Base-by-base conservation (phyloP, 2,329 filamentous ascomycete species). In the Zalaria obscura region DNA sequence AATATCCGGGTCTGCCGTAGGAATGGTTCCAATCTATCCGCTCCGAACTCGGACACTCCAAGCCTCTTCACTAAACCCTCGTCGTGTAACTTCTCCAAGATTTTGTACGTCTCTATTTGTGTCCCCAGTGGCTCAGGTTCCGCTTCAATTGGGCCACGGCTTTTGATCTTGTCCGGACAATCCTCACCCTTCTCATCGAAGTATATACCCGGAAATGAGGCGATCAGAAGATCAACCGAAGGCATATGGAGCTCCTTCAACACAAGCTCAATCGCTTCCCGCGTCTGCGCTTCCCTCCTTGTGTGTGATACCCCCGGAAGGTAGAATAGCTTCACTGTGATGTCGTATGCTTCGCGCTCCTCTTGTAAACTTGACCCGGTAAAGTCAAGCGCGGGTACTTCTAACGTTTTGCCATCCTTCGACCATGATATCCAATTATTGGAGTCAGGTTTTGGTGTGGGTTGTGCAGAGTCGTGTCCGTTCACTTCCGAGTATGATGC, bases 261-360 rank as follows among this genome's bases (percentile, higher is more conserved):
- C 6, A 96, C 88, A 6, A 94, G 64, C 40, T 76, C 68, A 50
- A 98, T 70, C 1, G 91, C 89, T 55, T 93, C 83, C 42, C 73
- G 65, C 5, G 83, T 82, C 56, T 94, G 80, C 41, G 69, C 67
- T 50, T 74, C 75, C 45, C 89, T 76, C 6, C 50, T 40, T 26
- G 49, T 47, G 7, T 39, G 48, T 25, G 52, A 47, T 25, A 50
- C 52, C 11, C 74, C 75, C 3, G 86, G 82, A 27, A 96, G 72
- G 62, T 91, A 93, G 68, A 98, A 98, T 25, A 98, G 66, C 64
- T 98, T 98, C 46, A 91, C 80, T 1, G 89, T 95, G 55, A 95
- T 87, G 57, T 95, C 87, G 66, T 98, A 98, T 51, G 87, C 79
- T 45, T 74, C 70, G 26, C 81, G 70, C 51, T 93, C 87, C 57